A percentile compares a stretch with the other conserved stretches of the same genome.
Conservation (phyloP, 768 basidiomycete genomes). For the Neoboletus brunneissimus region DNA sequence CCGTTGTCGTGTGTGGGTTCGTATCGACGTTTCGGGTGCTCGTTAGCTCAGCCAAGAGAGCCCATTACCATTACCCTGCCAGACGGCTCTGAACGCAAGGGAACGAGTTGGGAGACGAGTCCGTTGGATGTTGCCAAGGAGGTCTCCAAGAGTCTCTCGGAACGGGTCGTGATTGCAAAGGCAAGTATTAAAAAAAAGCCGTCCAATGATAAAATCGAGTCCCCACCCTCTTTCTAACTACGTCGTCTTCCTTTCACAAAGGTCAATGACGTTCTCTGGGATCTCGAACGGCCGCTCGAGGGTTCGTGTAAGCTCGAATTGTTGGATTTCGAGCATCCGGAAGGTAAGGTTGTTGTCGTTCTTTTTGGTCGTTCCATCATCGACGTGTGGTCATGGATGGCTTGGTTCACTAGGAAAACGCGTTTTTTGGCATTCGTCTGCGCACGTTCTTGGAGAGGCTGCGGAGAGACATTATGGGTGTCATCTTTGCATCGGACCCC, state of each 20-base stretch:
- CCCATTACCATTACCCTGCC: slow-evolving; percentile 82
- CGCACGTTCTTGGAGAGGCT: slow-evolving; percentile 96
- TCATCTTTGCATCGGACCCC: slow-evolving; percentile 94
- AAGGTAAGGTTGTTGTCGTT: slow-evolving; percentile 48
- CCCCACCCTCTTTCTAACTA: not conserved
- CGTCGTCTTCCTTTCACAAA: not conserved
- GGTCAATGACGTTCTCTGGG: slow-evolving; percentile 90
- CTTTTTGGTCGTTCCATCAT: not conserved
- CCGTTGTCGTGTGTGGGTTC: too few relatives aligned
- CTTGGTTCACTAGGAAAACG: slow-evolving; percentile 64
- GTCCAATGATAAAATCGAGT: not conserved
- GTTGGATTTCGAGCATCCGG: slow-evolving; percentile 89
- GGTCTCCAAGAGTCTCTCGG: slow-evolving; percentile 82
- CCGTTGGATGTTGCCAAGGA: slow-evolving; percentile 90
- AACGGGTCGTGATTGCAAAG: slow-evolving; percentile 91
- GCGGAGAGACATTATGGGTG: slow-evolving; percentile 96
- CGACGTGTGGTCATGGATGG: not conserved
- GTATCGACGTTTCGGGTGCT: not conserved
- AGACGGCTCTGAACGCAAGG: slow-evolving; percentile 82
- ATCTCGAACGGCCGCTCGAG: slow-evolving; percentile 94
- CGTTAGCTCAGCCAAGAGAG: slow-evolving; percentile 68
- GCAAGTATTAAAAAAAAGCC: slow-evolving; percentile 39
- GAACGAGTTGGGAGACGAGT: slow-evolving; percentile 90
- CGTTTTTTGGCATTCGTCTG: slow-evolving; percentile 99
- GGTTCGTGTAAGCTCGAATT: slow-evolving; percentile 74